A percentile compares a stretch with the other conserved stretches of the same genome.
phyloP scores from a whole-genome alignment of 495 filamentous ascomycete genomes.

The Neohortaea acidophila region DNA sequence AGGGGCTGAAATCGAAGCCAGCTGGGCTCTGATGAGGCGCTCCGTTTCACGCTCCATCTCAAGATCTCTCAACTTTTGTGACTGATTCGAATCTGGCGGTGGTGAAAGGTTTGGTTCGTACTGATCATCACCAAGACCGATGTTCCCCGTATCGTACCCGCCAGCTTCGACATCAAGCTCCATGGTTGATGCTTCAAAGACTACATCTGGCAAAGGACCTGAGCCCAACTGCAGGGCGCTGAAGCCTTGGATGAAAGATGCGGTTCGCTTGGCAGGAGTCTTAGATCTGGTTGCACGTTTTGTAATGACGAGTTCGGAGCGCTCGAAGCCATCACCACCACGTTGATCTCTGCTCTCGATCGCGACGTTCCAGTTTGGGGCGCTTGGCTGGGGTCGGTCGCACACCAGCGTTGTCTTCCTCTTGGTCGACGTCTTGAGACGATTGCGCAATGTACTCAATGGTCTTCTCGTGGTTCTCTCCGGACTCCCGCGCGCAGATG shows the following conservation, averaged over 20 bases:
- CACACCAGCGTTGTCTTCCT: too few relatives aligned
- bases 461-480: too few relatives aligned
- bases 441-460: too few relatives aligned
- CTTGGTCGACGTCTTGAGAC: too few relatives aligned
- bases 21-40: slow-evolving; percentile 1
- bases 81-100: background rate
- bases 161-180: slow-evolving; percentile 4
- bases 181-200: background rate
- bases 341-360: background rate
- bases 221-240: slow-evolving; percentile 3
- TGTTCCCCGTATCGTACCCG: background rate
- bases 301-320: slow-evolving; percentile 2
- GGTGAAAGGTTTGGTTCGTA: too few relatives aligned
- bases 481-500: too few relatives aligned
- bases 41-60: background rate
- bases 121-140: too few relatives aligned
- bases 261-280: background rate
- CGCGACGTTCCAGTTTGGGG: too few relatives aligned
- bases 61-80: background rate
- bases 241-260: background rate
- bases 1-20: slow-evolving; percentile 10
- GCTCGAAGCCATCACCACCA: slow-evolving; percentile 15
- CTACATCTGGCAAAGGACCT: slow-evolving; percentile 13
- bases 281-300: background rate
- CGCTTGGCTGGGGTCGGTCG: too few relatives aligned